These are phyloP conservation scores for Tolypocladium endophyticum DNA, from an alignment of 2,329 filamentous ascomycete genomes.

Conservation along the genomic window DNA sequence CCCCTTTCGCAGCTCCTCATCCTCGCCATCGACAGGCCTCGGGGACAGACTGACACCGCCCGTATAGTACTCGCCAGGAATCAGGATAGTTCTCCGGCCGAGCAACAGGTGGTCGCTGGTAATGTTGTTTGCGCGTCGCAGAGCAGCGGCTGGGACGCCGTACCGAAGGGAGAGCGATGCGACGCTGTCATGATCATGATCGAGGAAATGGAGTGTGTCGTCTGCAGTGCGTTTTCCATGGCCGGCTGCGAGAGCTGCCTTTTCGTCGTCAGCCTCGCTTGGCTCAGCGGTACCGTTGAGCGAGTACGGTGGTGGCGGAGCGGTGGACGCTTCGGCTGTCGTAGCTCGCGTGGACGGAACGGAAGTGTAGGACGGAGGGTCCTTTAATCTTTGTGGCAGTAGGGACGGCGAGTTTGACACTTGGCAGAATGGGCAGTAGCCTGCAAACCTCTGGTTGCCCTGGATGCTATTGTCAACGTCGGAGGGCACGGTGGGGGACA, in stretches of 20 bases:
- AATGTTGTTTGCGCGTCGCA: conserved; percentile 59
- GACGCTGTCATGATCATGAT: conserved; percentile 58
- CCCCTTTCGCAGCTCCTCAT: conserved; percentile 59
- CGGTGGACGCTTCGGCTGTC: conserved; percentile 12
- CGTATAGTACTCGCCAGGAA: conserved; percentile 61
- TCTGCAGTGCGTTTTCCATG: conserved; percentile 30
- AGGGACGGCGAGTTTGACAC: conserved; percentile 48
- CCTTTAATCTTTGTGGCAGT: conserved; percentile 51
- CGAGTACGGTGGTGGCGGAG: conserved; percentile 28
- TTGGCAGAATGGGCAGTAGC: conserved; percentile 67
- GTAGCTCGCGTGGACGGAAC: conserved; percentile 16
- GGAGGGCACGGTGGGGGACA: neutral
- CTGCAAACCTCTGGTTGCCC: conserved; percentile 57
- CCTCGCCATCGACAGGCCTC: conserved; percentile 60
- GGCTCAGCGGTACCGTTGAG: neutral
- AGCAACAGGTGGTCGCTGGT: conserved; percentile 60
- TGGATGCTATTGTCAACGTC: conserved; percentile 15
- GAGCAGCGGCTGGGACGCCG: conserved; percentile 49
- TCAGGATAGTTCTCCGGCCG: conserved; percentile 58
- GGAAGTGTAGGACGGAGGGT: conserved; percentile 55
- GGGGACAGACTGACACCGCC: conserved; percentile 59
- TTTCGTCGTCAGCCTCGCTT: conserved; percentile 10
- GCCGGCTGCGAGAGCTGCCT: conserved; percentile 10
- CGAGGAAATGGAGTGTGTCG: conserved; percentile 66
- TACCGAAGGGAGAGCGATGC: conserved; percentile 62